phyloP scores from a whole-genome alignment of 2,329 filamentous ascomycete genomes.

The Coniochaeta pulveracea region DNA sequence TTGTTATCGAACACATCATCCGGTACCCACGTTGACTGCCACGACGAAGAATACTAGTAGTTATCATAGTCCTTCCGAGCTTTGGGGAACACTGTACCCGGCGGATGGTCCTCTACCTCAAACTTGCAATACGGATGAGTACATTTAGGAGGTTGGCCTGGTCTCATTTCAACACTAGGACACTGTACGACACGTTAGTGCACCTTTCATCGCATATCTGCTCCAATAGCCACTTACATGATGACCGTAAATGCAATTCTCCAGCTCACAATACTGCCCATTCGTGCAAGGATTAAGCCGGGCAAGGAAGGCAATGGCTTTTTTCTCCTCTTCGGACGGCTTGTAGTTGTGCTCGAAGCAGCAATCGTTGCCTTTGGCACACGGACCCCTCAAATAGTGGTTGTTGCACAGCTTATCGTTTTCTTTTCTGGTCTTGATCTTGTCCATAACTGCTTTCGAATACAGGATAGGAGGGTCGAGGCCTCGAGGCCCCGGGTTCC shows the following conservation, averaged over 20 bases:
- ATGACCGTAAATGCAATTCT: slow-evolving; percentile 52
- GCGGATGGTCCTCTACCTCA: slow-evolving; percentile 38
- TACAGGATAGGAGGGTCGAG: slow-evolving; percentile 39
- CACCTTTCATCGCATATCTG: no score
- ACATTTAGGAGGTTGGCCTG: slow-evolving; percentile 37
- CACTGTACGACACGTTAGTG: slow-evolving; percentile 27
- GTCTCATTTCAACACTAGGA: no score
- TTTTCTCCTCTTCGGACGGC: slow-evolving; percentile 40
- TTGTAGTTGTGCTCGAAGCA: slow-evolving; percentile 45
- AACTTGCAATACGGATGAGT: slow-evolving; percentile 46
- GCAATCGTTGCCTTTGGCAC: slow-evolving; percentile 41
- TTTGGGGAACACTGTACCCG: slow-evolving; percentile 35
- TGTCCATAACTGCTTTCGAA: slow-evolving; percentile 34
- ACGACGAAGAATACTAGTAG: neutral
- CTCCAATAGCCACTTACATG: slow-evolving; percentile 43
- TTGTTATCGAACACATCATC: no score
- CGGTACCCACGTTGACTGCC: no score
- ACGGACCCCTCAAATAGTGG: slow-evolving; percentile 47
- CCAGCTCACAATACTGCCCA: slow-evolving; percentile 45
- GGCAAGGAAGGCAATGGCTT: slow-evolving; percentile 43
- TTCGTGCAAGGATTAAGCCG: slow-evolving; percentile 45
- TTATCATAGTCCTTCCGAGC: neutral
- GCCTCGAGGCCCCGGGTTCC: slow-evolving; percentile 43
- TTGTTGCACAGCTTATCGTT: slow-evolving; percentile 50
- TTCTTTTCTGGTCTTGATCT: slow-evolving; percentile 43